Evolutionary conservation across 495 filamentous ascomycete genomes (phyloP).

Genomic region (Geopyxis carbonaria): DNA sequence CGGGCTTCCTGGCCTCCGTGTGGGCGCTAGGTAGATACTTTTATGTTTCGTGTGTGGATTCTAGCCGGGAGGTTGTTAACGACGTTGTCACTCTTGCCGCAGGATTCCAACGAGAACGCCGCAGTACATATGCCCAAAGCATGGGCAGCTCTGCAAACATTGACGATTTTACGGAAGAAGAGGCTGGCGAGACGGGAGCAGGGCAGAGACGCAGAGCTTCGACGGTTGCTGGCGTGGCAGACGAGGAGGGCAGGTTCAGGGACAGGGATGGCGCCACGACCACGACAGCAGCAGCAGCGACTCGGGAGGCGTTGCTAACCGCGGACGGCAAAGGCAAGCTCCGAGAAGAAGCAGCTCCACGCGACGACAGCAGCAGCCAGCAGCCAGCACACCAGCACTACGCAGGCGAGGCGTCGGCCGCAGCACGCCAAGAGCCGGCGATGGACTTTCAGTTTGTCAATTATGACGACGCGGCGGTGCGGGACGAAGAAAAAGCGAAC

Average conservation of each 20-base stretch:
- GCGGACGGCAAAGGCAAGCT: too few relatives aligned
- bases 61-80: conserved; percentile 6
- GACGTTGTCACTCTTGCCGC: conserved; percentile 5
- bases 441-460: too few relatives aligned
- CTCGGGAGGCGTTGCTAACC: too few relatives aligned
- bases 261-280: background rate
- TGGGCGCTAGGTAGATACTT: conserved; percentile 7
- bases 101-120: conserved; percentile 3
- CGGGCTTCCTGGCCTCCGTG: conserved; percentile 4
- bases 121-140: background rate
- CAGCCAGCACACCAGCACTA: too few relatives aligned
- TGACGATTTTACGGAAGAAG: conserved; percentile 25
- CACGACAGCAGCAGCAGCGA: too few relatives aligned
- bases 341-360: too few relatives aligned
- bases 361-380: too few relatives aligned
- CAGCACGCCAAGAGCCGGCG: too few relatives aligned
- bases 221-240: background rate
- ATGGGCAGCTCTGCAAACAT: background rate
- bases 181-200: conserved; percentile 29
- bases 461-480: too few relatives aligned
- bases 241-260: background rate
- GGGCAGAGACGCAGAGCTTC: background rate
- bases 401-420: too few relatives aligned
- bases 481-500: too few relatives aligned
- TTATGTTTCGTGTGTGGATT: background rate